Percentiles rank a stretch among this genome's conserved stretches.
phyloP scores from a whole-genome alignment of 305 asterid species.

The Solanum hybrid region DNA sequence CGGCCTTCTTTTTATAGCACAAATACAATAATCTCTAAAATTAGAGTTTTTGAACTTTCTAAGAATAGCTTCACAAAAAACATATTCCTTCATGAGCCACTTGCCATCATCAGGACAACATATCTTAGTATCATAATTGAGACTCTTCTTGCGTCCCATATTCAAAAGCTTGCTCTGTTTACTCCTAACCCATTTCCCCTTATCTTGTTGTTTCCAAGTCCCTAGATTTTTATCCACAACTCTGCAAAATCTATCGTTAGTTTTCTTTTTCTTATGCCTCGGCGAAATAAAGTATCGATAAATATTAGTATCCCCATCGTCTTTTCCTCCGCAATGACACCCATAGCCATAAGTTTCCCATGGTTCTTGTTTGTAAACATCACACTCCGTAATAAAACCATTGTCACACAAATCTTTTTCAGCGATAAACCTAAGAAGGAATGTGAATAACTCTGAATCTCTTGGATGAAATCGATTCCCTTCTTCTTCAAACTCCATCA shows the following conservation, averaged over 20 bases:
- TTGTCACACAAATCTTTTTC: not conserved
- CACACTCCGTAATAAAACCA: not conserved
- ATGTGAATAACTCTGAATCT: not conserved
- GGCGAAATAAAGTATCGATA: not conserved
- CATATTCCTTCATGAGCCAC: not conserved
- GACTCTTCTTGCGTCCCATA: not conserved
- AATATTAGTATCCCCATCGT: not conserved
- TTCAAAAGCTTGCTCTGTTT: not conserved
- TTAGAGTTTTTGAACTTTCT: not conserved
- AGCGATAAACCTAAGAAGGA: not conserved
- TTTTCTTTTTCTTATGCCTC: not conserved
- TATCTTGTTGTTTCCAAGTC: no score
- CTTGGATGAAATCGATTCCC: not conserved
- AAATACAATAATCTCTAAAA: not conserved
- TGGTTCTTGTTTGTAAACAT: not conserved
- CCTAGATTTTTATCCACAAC: no score
- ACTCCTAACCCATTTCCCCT: no score
- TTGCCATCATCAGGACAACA: not conserved
- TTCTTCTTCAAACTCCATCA: not conserved
- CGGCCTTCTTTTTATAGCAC: not conserved
- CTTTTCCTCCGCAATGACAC: not conserved
- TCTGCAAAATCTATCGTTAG: not conserved
- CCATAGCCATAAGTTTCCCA: not conserved
- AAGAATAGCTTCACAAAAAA: not conserved
- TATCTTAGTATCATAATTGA: not conserved